A percentile compares a stretch with the other conserved stretches of the same genome.
Conservation (phyloP, 2,329 filamentous ascomycete genomes). For the Hypoxylon sp. region DNA sequence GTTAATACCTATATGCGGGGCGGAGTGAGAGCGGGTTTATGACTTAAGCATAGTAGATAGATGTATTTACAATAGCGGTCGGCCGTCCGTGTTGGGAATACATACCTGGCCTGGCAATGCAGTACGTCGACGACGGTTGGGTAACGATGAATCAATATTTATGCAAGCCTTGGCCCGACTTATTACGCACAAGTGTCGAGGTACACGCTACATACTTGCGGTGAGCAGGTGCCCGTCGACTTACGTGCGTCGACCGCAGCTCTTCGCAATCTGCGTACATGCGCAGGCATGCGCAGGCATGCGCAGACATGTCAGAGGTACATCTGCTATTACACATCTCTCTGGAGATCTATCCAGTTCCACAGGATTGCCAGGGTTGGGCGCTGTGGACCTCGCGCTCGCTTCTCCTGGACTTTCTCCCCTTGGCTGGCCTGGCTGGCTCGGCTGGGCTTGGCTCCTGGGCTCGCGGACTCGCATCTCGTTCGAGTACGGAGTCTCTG, state of each 20-base stretch:
- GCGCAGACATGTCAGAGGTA: not conserved
- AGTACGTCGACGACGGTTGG: no score
- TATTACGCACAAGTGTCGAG: conserved; percentile 12
- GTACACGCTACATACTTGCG: conserved; percentile 32
- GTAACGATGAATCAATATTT: conserved; percentile 30
- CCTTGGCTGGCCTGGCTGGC: no score
- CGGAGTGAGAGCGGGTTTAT: conserved; percentile 38
- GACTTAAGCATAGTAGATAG: conserved; percentile 42
- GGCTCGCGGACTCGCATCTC: no score
- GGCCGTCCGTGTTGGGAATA: conserved; percentile 25
- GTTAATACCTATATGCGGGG: conserved; percentile 20
- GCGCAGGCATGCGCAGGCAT: not conserved
- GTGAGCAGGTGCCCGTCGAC: conserved; percentile 29
- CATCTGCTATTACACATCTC: no score
- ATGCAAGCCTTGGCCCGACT: conserved; percentile 22
- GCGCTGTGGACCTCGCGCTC: not conserved
- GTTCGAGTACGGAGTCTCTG: not conserved
- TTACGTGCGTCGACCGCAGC: conserved; percentile 30
- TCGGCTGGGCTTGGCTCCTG: no score
- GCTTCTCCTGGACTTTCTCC: not conserved
- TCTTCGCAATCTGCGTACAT: conserved; percentile 32
- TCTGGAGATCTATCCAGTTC: not conserved
- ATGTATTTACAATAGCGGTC: conserved; percentile 26
- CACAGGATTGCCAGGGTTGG: not conserved
- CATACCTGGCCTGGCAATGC: not conserved